Base-by-base conservation (phyloP, 495 filamentous ascomycete genomes). In the Coniosporium apollinis region DNA sequence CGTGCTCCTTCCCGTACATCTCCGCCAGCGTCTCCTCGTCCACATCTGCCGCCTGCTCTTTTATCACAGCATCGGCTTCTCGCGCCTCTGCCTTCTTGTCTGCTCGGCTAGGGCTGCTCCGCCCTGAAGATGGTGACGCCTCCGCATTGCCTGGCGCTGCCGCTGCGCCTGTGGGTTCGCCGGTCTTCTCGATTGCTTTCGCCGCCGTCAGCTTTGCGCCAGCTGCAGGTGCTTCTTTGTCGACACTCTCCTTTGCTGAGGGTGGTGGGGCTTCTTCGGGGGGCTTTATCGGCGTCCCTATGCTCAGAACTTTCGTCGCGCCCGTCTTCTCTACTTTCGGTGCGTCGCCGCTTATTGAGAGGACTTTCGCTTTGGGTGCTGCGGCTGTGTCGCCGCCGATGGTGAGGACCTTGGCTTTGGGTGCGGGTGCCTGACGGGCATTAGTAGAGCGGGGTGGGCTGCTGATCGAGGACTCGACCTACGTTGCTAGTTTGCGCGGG, bases 1-100 rank as follows among this genome's bases (percentile, higher is more conserved):
- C 76, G 51, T 99, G 89, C 57, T 99, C 89, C 58, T 96, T 94
- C 46, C 89, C 89, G 56, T 96, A 96, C 28, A 99, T 83, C 58
- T 96, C 89, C 52, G 83, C 81, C 39, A 99, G 60, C 0, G 82
- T 81, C 28, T 80, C 79, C 17, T 93, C 83, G 43, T 96, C 89
- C 2, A 99, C 76, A 56, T 91, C 83, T 14, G 82, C 84, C 10
- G 70, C 65, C 49, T 96, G 89, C 48, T 85, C 80, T 56, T 85
- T 81, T 22, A 74, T 70, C 25, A 99, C 85, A 11, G 78, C 77
- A 56, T 94, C 79, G 10, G 68, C 81, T 37, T 82, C 76, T 37
- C 85, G 76, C 19, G 55, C 56, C 25, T 52, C 43, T 8, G 66
- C 59, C 13, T 54, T 65, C 45, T 70, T 69, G 26, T 61, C 63